Percentiles rank a stretch among this genome's conserved stretches.
These are phyloP conservation scores for Ceratocystis lukuohia DNA, from an alignment of 2,329 filamentous ascomycete species.

Conservation along the genomic window DNA sequence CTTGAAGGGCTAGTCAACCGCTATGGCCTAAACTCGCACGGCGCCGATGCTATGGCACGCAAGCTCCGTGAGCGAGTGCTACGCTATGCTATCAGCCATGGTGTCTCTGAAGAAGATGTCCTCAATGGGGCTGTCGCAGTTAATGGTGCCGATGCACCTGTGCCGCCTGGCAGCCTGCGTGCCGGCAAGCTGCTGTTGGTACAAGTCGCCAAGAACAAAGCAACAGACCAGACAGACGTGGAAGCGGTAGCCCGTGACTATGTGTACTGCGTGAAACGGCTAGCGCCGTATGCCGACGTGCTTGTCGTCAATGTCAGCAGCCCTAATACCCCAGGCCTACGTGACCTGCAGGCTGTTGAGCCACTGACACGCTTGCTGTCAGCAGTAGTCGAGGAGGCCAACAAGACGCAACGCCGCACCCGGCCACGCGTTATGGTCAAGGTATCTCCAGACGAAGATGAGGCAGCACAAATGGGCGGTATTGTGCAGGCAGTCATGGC, in stretches of 20 bases:
- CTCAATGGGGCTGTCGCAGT: slow-evolving; percentile 44
- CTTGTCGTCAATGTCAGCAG: slow-evolving; percentile 97
- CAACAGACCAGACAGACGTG: slow-evolving; percentile 72
- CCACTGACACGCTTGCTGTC: slow-evolving; percentile 68
- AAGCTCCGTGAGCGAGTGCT: slow-evolving; percentile 65
- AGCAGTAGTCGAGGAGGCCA: slow-evolving; percentile 70
- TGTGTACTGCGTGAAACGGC: slow-evolving; percentile 70
- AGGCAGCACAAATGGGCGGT: slow-evolving; percentile 67
- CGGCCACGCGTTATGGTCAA: slow-evolving; percentile 85
- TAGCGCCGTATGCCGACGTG: slow-evolving; percentile 84
- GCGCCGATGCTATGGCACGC: slow-evolving; percentile 74
- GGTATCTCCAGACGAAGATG: slow-evolving; percentile 89
- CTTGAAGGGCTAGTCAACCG: slow-evolving; percentile 87
- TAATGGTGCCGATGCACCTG: slow-evolving; percentile 42
- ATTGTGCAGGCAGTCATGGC: slow-evolving; percentile 75
- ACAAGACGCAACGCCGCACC: slow-evolving; percentile 51
- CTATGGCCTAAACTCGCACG: slow-evolving; percentile 86
- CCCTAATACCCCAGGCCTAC: slow-evolving; percentile 85
- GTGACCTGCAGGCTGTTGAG: slow-evolving; percentile 71
- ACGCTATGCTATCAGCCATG: slow-evolving; percentile 57
- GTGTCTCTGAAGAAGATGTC: slow-evolving; percentile 58
- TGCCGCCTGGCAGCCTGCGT: slow-evolving; percentile 69
- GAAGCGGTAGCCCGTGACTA: slow-evolving; percentile 69
- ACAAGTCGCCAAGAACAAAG: slow-evolving; percentile 95
- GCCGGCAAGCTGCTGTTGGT: slow-evolving; percentile 70